Conservation (phyloP, 1,139 yeast species). For the Arxiozyma bovina region DNA sequence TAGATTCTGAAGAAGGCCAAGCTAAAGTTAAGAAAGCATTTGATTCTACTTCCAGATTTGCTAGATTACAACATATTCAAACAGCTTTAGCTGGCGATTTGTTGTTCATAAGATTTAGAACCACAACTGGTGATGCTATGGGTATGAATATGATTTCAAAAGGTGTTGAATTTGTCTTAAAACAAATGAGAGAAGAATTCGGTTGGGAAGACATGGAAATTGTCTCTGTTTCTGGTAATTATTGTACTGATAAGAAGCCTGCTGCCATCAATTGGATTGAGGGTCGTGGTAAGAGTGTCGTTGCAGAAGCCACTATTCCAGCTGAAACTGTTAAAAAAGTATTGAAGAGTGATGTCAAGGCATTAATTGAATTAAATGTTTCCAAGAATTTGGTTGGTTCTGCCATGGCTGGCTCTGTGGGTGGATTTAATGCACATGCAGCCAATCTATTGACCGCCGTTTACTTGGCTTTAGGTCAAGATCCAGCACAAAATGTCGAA, state of each 20-base stretch:
- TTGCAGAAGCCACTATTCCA: slow-evolving; percentile 94
- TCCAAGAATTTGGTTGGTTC: slow-evolving; percentile 90
- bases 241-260: slow-evolving; percentile 95
- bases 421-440: slow-evolving; percentile 98
- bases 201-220: slow-evolving; percentile 94
- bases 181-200: slow-evolving; percentile 76
- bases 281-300: slow-evolving; percentile 97
- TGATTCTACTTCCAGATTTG: slow-evolving; percentile 97
- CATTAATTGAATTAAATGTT: slow-evolving; percentile 81
- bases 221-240: slow-evolving; percentile 92
- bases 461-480: slow-evolving; percentile 93
- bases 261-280: slow-evolving; percentile 99
- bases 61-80: slow-evolving; percentile 81
- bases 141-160: slow-evolving; percentile 99
- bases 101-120: slow-evolving; percentile 82
- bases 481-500: slow-evolving; percentile 97
- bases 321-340: slow-evolving; percentile 70
- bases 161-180: slow-evolving; percentile 85
- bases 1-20: slow-evolving; percentile 93
- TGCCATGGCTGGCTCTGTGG: slow-evolving; percentile 97
- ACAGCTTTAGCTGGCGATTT: slow-evolving; percentile 92
- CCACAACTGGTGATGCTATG: slow-evolving; percentile 99
- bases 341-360: slow-evolving; percentile 85
- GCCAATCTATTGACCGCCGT: slow-evolving; percentile 94
- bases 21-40: slow-evolving; percentile 75